Evolutionary conservation across 2,329 filamentous ascomycete genomes (phyloP).

Genomic region (Beauveria asiatica): DNA sequence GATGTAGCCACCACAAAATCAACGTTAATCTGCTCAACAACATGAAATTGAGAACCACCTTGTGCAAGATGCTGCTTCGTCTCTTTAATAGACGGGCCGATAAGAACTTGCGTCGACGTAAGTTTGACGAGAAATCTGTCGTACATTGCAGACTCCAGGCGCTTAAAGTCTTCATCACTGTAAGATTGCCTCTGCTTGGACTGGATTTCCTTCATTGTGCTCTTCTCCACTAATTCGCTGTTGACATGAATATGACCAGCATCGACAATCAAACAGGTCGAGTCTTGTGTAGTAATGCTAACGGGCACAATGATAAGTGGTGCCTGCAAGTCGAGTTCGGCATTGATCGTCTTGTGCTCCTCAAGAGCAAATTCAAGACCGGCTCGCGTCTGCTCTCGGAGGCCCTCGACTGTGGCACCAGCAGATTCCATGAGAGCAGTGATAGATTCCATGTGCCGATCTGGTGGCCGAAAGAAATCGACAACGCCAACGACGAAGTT

Average conservation of each 20-base stretch:
- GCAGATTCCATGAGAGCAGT: slow-evolving; percentile 91
- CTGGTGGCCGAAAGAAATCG: slow-evolving; percentile 93
- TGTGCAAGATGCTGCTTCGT: slow-evolving; percentile 75
- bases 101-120: slow-evolving; percentile 88
- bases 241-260: slow-evolving; percentile 92
- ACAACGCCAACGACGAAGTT: slow-evolving; percentile 83
- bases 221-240: slow-evolving; percentile 86
- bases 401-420: slow-evolving; percentile 87
- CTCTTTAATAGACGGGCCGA: slow-evolving; percentile 85
- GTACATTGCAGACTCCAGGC: slow-evolving; percentile 90
- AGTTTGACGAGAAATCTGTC: slow-evolving; percentile 93
- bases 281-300: slow-evolving; percentile 72
- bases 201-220: slow-evolving; percentile 83
- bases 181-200: slow-evolving; percentile 82
- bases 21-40: slow-evolving; percentile 95
- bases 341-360: slow-evolving; percentile 97
- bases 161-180: slow-evolving; percentile 79
- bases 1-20: slow-evolving; percentile 95
- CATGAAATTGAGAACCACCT: slow-evolving; percentile 65
- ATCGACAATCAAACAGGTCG: slow-evolving; percentile 87
- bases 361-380: slow-evolving; percentile 93
- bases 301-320: slow-evolving; percentile 95
- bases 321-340: slow-evolving; percentile 88
- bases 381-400: slow-evolving; percentile 90
- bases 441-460: slow-evolving; percentile 97